Base-by-base conservation (phyloP, 257 asterid genomes). In the Nicotiana noctiflora region DNA sequence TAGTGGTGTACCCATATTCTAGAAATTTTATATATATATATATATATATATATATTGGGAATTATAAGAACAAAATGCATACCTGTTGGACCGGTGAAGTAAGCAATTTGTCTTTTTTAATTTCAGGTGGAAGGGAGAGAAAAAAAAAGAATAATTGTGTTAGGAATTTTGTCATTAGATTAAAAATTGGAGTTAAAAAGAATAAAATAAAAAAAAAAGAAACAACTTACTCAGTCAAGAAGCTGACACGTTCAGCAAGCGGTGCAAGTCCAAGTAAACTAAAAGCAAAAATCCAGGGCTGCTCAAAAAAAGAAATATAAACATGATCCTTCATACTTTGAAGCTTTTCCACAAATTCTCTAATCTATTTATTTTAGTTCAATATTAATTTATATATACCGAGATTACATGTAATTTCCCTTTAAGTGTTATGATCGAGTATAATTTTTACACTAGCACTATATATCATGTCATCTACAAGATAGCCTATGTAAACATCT, bases 71-170 rank as follows among this genome's bases (percentile, higher is more conserved):
- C 44, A 51, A 27, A 31, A 6, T 11, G 0, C 80, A 31, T 27
- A 85, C 90, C 90, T 85, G 90, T 85, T 76, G 90, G 89, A 25
- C 90, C 89, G 19, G 89, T 88, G 80, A 68, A 88, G 34, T 88
- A 65, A 8, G 90, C 87, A 80, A 86, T 80, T 85, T 88, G 90
- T 66, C 90, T 88, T 76, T 44, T 25, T 34, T 15, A n/a, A 52
- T 57, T 61, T 63, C 29, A 79, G 18, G 46, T 34, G 14, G 46
- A 44, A 46, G 14, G 11, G 21, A 5, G 13, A n/a, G 18, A 29
- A 15, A n/a, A 8, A 3, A n/a, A 57, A 4, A 31, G 6, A 53
- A 31, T 0, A 40, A 44, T 17, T 0, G 63, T 53, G 19, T 77
- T 62, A 59, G 72, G n/a, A 40, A 23, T n/a, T 56, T 77, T 56